Conservation (phyloP, 306 rosid genomes). For the Aeschynomene evenia region DNA sequence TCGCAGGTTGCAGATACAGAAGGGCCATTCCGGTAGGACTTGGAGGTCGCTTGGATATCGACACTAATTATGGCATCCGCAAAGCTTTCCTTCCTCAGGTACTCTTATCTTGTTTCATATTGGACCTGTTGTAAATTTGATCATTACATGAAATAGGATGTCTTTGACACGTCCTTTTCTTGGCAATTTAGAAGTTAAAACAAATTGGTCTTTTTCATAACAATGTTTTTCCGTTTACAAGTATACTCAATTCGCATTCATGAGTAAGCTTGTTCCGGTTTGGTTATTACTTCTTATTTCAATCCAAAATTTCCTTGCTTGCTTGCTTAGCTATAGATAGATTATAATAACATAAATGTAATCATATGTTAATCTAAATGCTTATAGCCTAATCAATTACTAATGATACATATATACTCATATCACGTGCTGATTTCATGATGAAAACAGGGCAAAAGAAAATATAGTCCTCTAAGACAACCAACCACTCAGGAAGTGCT, state of each 20-base stretch:
- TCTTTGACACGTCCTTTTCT: too few relatives aligned
- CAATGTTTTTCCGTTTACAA: too few relatives aligned
- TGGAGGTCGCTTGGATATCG: slow-evolving; percentile 84
- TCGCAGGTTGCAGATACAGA: slow-evolving; percentile 77
- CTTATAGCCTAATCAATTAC: slow-evolving; percentile 3
- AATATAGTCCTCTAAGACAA: slow-evolving; percentile 65
- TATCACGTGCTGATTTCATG: slow-evolving; percentile 10
- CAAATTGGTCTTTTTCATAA: too few relatives aligned
- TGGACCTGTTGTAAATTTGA: not conserved
- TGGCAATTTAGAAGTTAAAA: too few relatives aligned
- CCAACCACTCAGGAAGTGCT: slow-evolving; percentile 82
- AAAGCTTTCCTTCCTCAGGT: slow-evolving; percentile 94
- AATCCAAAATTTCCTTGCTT: too few relatives aligned
- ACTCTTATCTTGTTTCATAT: not conserved
- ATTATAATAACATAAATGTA: too few relatives aligned
- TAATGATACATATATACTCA: not conserved
- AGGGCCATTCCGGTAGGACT: slow-evolving; percentile 67
- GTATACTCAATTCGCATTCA: too few relatives aligned
- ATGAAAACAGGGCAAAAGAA: slow-evolving; percentile 66
- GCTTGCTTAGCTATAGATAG: too few relatives aligned
- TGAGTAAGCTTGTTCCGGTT: too few relatives aligned
- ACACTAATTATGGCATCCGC: slow-evolving; percentile 68
- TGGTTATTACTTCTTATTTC: too few relatives aligned
- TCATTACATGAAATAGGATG: too few relatives aligned
- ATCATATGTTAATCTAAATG: not conserved